phyloP scores from a whole-genome alignment of 257 asterid genomes.

The Nicotiana noctiflora region DNA sequence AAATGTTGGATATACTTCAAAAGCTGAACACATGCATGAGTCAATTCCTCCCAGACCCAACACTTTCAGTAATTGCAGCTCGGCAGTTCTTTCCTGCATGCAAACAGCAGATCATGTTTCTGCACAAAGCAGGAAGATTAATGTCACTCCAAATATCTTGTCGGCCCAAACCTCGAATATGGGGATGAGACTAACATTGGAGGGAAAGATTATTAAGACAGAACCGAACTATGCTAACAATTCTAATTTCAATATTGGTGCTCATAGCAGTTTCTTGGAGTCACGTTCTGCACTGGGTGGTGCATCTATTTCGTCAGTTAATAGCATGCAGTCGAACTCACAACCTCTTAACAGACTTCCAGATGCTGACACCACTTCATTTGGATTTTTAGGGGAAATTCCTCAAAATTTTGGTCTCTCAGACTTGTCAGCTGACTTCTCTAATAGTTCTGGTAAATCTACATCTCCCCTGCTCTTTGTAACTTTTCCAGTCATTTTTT shows the following conservation, averaged over 20 bases:
- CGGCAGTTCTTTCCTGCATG: constrained; percentile 11
- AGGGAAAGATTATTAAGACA: constrained; percentile 44
- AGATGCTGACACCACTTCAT: constrained; percentile 55
- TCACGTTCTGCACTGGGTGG: constrained; percentile 47
- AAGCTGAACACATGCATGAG: constrained; percentile 38
- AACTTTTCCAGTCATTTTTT: background rate
- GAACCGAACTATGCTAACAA: constrained; percentile 47
- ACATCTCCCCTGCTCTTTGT: constrained; percentile 21
- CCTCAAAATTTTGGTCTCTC: constrained; percentile 41
- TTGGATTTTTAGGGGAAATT: constrained; percentile 47
- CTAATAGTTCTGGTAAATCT: constrained; percentile 38
- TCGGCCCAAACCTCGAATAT: constrained; percentile 39
- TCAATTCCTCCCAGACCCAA: constrained; percentile 20
- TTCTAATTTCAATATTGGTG: constrained; percentile 43
- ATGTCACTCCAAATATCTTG: constrained; percentile 36
- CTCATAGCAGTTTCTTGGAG: constrained; percentile 41
- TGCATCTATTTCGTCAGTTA: constrained; percentile 50
- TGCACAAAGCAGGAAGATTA: constrained; percentile 26
- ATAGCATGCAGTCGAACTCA: constrained; percentile 50
- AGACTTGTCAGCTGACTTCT: constrained; percentile 43
- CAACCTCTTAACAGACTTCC: constrained; percentile 45
- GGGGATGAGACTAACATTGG: constrained; percentile 39
- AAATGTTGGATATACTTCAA: constrained; percentile 29
- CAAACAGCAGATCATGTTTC: too few relatives aligned
- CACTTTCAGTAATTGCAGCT: constrained; percentile 31